Conservation (phyloP, 2,329 filamentous ascomycete species). For the Aspergillus uvarum region DNA sequence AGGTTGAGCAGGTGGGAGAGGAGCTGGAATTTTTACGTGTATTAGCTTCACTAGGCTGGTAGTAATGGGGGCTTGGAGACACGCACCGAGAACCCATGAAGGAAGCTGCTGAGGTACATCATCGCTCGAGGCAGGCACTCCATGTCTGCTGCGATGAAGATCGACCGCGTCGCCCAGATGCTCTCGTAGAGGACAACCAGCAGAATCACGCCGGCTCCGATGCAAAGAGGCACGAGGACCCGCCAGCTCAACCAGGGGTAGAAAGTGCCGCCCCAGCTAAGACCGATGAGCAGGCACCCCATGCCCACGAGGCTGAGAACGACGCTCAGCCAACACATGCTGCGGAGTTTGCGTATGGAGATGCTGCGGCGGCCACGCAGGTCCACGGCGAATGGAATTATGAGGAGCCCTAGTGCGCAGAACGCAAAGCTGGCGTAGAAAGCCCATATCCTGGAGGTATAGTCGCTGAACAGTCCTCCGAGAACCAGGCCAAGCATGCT, state of each 20-base stretch:
- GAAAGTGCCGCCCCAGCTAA: slow-evolving; percentile 46
- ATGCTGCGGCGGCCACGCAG: slow-evolving; percentile 25
- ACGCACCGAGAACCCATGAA: slow-evolving; percentile 47
- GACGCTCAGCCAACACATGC: slow-evolving; percentile 46
- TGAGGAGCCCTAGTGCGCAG: slow-evolving; percentile 29
- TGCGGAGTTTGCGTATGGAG: slow-evolving; percentile 23
- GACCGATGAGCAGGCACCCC: slow-evolving; percentile 41
- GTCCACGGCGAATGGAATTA: slow-evolving; percentile 33
- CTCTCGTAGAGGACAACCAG: slow-evolving; percentile 39
- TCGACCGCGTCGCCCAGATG: slow-evolving; percentile 33
- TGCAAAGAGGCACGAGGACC: slow-evolving; percentile 41
- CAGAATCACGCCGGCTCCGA: slow-evolving; percentile 35
- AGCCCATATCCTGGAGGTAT: slow-evolving; percentile 26
- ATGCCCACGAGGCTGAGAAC: slow-evolving; percentile 40
- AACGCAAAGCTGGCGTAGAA: slow-evolving; percentile 37
- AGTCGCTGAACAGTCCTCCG: slow-evolving; percentile 29
- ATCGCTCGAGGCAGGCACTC: slow-evolving; percentile 34
- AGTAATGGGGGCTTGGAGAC: background rate
- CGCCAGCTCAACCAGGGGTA: slow-evolving; percentile 42
- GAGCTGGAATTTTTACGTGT: slow-evolving; percentile 29
- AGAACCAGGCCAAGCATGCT: slow-evolving; percentile 28
- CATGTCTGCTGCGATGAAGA: slow-evolving; percentile 42
- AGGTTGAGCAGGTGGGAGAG: slow-evolving; percentile 46
- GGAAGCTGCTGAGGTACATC: slow-evolving; percentile 43
- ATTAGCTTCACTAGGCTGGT: background rate